A percentile compares a stretch with the other conserved stretches of the same genome.
phyloP scores from a whole-genome alignment of 164 flowering plant species.

The Magnolia sinica region DNA sequence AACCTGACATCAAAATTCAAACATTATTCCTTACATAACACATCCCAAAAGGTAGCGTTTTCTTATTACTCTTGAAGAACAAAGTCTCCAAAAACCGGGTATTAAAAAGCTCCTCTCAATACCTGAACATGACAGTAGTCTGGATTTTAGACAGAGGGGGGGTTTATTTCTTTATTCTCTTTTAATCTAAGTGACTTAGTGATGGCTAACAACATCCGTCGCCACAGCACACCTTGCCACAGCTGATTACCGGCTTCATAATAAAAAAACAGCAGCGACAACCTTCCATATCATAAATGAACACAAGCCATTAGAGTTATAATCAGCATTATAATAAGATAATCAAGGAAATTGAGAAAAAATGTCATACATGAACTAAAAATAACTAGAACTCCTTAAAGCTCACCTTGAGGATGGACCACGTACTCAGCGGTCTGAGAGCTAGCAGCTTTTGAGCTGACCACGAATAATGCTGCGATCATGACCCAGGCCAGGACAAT shows the following conservation, averaged over 20 bases:
- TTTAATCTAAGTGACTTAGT: not conserved
- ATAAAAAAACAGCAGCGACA: not conserved
- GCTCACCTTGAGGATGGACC: not conserved
- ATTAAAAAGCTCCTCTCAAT: not conserved
- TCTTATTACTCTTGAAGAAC: not conserved
- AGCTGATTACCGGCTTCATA: not conserved
- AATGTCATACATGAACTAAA: no score
- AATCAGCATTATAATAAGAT: not conserved
- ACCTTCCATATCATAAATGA: not conserved
- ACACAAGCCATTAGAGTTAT: not conserved
- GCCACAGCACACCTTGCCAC: not conserved
- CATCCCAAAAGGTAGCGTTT: not conserved
- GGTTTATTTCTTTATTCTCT: no score
- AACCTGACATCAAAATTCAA: not conserved
- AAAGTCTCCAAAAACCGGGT: not conserved
- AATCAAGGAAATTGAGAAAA: no score
- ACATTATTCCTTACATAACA: not conserved
- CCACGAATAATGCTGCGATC: not conserved
- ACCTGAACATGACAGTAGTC: not conserved
- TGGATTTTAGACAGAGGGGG: no score
- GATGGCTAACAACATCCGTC: not conserved
- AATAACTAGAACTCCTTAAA: not conserved
- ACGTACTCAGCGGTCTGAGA: not conserved
- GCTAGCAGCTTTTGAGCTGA: not conserved
- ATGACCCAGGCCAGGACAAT: constrained; percentile 2